These are phyloP conservation scores for Jasminum sambac DNA, from an alignment of 257 asterid species.

Conservation along the genomic window DNA sequence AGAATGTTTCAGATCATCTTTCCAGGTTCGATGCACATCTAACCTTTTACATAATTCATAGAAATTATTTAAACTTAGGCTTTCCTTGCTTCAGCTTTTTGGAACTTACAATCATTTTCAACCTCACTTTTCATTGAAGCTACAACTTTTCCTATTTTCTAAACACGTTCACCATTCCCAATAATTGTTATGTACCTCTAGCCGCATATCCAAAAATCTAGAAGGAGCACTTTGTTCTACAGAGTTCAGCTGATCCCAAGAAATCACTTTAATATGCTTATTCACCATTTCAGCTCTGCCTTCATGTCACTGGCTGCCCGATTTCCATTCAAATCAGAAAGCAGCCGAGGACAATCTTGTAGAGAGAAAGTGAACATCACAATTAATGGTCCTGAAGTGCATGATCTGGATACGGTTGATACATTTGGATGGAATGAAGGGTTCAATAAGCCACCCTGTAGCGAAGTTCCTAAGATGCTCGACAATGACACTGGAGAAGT, in stretches of 20 bases:
- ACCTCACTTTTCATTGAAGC: too few species aligned
- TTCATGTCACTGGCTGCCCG: conserved; percentile 68
- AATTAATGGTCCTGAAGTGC: conserved; percentile 46
- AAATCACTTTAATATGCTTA: conserved; percentile 7
- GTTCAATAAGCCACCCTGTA: conserved; percentile 31
- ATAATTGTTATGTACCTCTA: too few species aligned
- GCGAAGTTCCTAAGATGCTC: conserved; percentile 36
- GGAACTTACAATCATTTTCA: too few species aligned
- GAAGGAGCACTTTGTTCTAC: too few species aligned
- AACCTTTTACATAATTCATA: conserved; percentile 5
- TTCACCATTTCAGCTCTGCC: conserved; percentile 60
- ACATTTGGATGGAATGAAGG: conserved; percentile 42
- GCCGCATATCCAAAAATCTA: too few species aligned
- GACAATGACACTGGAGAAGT: conserved; percentile 37
- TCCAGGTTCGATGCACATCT: conserved; percentile 52
- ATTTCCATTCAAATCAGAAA: conserved; percentile 42
- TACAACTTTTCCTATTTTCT: too few species aligned
- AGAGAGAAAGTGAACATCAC: conserved; percentile 36
- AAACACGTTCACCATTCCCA: too few species aligned
- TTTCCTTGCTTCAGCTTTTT: too few species aligned
- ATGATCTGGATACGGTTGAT: conserved; percentile 44
- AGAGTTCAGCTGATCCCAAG: conserved; percentile 11
- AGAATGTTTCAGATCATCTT: conserved; percentile 73
- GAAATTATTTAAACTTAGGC: not conserved
- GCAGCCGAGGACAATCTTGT: conserved; percentile 32